Evolutionary conservation across 2,329 filamentous ascomycete genomes (phyloP), one percentile per base, ranked within the genome.

Genomic region (Exophiala xenobiotica): DNA sequence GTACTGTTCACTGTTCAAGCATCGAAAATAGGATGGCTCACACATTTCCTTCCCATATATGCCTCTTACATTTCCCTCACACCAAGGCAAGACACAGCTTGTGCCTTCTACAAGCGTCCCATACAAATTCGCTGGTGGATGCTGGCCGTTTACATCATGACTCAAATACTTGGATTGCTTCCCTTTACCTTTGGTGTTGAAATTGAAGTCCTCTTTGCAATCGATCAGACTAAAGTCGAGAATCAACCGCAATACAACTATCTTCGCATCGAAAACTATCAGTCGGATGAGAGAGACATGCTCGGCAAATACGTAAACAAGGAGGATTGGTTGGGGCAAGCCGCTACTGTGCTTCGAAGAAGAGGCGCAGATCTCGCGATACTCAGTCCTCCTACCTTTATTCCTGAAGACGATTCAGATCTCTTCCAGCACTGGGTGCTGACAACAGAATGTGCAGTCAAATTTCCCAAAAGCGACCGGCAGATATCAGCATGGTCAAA

Each of bases 141-240:
- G n/a, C n/a, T n/a, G n/a, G n/a, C n/a, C n/a, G n/a, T 7, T 3
- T 14, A 6, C 3, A 44, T 37, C 29, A 29, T 18, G n/a, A 6
- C 33, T 26, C 19, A 33, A 24, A 12, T n/a, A 29, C 19, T 14
- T 8, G 8, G 6, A 12, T 23, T 31, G 16, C 45, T 54, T 5
- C 44, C 53, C 3, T 27, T 56, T 8, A 53, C 44, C 11, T 56
- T 53, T 40, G 53, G 50, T 1, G 23, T 56, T 6, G 53, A 56
- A 24, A 24, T 56, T n/a, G 53, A 56, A 39, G 46, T 49, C 37
- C 46, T 53, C 7, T 56, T 56, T 24, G 53, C 26, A 8, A 19
- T 52, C 12, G 27, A 49, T 14, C 24, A 40, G 20, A 14, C 9
- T 16, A 35, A 8, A 35, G 2, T 16, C 11, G 31, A 6, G 2